phyloP scores from a whole-genome alignment of 2,329 filamentous ascomycete species.

The Chaetoscypha palmicola region DNA sequence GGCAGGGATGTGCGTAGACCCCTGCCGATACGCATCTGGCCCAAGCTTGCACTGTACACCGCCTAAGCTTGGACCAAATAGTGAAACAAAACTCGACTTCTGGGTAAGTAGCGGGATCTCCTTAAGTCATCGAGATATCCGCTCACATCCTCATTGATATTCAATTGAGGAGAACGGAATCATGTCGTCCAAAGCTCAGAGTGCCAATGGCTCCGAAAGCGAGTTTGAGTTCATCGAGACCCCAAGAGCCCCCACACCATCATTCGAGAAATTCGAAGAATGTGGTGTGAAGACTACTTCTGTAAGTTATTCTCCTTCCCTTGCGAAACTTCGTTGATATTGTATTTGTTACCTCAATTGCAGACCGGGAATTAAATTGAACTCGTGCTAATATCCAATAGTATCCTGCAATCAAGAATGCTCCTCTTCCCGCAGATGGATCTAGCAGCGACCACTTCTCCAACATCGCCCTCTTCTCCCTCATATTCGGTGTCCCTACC shows the following conservation, averaged over 20 bases:
- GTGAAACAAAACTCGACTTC: neutral
- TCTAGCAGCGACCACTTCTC: conserved; percentile 81
- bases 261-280: conserved; percentile 45
- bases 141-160: neutral
- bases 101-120: neutral
- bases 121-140: neutral
- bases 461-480: conserved; percentile 65
- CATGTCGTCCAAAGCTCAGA: conserved; percentile 44
- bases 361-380: too few relatives aligned
- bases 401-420: conserved; percentile 90
- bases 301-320: conserved; percentile 34
- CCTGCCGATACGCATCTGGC: neutral
- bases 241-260: conserved; percentile 42
- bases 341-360: too few relatives aligned
- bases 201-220: conserved; percentile 42
- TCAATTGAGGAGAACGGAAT: conserved; percentile 21
- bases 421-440: conserved; percentile 83
- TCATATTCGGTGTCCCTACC: conserved; percentile 65
- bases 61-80: neutral
- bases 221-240: conserved; percentile 60
- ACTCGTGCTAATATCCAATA: conserved; percentile 34
- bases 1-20: neutral
- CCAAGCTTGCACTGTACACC: neutral
- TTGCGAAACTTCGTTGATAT: too few relatives aligned
- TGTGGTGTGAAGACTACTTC: conserved; percentile 50